Evolutionary conservation across 768 basidiomycete genomes (phyloP).

Genomic region (Xerocomellus intermedius): DNA sequence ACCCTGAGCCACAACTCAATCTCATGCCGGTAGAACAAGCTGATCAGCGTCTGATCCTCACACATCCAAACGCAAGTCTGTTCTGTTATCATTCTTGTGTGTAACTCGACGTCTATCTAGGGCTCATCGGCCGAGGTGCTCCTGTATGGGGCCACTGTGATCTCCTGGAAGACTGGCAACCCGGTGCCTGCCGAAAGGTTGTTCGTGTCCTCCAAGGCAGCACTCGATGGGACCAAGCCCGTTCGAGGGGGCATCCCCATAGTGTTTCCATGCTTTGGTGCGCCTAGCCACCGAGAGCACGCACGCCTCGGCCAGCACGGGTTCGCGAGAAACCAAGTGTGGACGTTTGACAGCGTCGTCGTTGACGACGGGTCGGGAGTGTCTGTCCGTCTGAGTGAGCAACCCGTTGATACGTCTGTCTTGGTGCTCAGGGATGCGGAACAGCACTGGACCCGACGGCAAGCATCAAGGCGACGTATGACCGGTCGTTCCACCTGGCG

Average conservation of each 20-base stretch:
- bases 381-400: conserved; percentile 75
- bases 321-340: conserved; percentile 76
- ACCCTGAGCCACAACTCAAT: conserved; percentile 7
- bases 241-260: conserved; percentile 57
- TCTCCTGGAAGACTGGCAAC: conserved; percentile 73
- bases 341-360: conserved; percentile 65
- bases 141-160: conserved; percentile 81
- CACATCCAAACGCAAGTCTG: conserved; percentile 57
- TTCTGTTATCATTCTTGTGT: not conserved
- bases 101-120: conserved; percentile 33
- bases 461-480: conserved; percentile 56
- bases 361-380: conserved; percentile 70
- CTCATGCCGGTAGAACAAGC: conserved; percentile 57
- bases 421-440: conserved; percentile 1
- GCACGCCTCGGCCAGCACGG: conserved; percentile 79
- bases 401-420: not conserved
- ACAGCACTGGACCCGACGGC: conserved; percentile 64
- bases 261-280: conserved; percentile 88
- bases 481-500: conserved; percentile 63
- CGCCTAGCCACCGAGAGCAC: conserved; percentile 75
- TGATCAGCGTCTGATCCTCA: conserved; percentile 46
- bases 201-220: conserved; percentile 79
- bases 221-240: conserved; percentile 78
- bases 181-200: conserved; percentile 58
- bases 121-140: conserved; percentile 66